Evolutionary conservation across 2,329 filamentous ascomycete genomes (phyloP).

Genomic region (Aspergillus udagawae): DNA sequence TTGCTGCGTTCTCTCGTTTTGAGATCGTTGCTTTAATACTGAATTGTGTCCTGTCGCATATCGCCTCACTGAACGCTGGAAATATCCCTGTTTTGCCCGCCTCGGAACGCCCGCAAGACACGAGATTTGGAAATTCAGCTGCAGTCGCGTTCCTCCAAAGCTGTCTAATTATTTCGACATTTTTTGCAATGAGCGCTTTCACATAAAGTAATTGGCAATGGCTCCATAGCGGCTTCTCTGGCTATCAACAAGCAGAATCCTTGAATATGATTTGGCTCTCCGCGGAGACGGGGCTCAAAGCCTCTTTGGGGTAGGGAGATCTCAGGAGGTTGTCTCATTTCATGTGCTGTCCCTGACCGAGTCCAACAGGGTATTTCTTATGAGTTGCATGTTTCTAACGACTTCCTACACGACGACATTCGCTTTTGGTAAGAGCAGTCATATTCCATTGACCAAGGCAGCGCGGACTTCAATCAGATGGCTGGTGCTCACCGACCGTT

Average conservation of each 20-base stretch:
- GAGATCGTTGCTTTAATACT: background rate
- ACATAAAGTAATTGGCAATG: background rate
- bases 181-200: background rate
- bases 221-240: slow-evolving; percentile 10
- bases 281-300: slow-evolving; percentile 27
- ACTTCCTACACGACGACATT: slow-evolving; percentile 36
- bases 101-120: background rate
- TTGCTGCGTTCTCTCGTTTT: background rate
- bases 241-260: slow-evolving; percentile 8
- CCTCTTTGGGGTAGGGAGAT: slow-evolving; percentile 29
- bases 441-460: background rate
- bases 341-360: slow-evolving; percentile 14
- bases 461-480: background rate
- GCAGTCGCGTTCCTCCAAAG: background rate
- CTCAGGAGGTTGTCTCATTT: background rate
- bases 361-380: slow-evolving; percentile 25
- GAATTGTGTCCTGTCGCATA: background rate
- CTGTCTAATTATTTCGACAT: background rate
- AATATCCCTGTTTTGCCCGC: background rate
- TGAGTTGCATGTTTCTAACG: slow-evolving; percentile 32
- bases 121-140: background rate
- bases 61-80: background rate
- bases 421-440: slow-evolving; percentile 33
- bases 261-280: slow-evolving; percentile 26
- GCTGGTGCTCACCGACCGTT: slow-evolving; percentile 9